Evolutionary conservation across 306 rosid genomes (phyloP).

Genomic region (Cercis canadensis): DNA sequence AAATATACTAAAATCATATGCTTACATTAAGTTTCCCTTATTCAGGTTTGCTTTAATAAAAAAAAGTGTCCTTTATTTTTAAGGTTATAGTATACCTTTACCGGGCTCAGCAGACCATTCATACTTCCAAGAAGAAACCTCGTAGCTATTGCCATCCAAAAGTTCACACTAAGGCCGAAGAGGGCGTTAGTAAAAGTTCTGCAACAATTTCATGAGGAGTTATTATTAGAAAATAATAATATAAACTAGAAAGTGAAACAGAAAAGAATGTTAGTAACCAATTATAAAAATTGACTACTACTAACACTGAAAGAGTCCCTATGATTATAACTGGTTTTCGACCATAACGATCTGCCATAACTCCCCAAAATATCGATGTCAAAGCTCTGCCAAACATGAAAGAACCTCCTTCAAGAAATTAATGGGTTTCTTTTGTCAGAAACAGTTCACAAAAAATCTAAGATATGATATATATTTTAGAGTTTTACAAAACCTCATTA

Average conservation of each 20-base stretch:
- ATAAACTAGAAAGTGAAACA: no score
- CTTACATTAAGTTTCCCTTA: no score
- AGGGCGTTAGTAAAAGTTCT: no score
- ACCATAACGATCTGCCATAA: constrained; percentile 63
- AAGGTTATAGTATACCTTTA: background rate
- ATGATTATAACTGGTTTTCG: constrained; percentile 60
- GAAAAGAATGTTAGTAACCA: no score
- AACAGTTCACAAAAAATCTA: background rate
- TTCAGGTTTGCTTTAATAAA: no score
- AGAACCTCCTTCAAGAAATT: constrained; percentile 49
- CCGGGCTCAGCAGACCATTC: background rate
- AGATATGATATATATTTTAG: no score
- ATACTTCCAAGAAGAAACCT: background rate
- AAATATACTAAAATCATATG: no score
- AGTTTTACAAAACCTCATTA: no score
- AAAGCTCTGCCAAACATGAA: constrained; percentile 63
- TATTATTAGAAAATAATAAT: no score
- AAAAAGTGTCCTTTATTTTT: no score
- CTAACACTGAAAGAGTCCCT: constrained; percentile 48
- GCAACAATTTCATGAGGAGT: no score
- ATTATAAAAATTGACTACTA: background rate
- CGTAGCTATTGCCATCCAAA: background rate
- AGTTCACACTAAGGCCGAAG: background rate
- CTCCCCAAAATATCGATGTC: constrained; percentile 61
- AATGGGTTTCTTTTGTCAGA: constrained; percentile 8